A percentile compares a stretch with the other conserved stretches of the same genome.
Evolutionary conservation across 371 early-diverging fungal genomes (phyloP).

Genomic region (Nosema granulosis): DNA sequence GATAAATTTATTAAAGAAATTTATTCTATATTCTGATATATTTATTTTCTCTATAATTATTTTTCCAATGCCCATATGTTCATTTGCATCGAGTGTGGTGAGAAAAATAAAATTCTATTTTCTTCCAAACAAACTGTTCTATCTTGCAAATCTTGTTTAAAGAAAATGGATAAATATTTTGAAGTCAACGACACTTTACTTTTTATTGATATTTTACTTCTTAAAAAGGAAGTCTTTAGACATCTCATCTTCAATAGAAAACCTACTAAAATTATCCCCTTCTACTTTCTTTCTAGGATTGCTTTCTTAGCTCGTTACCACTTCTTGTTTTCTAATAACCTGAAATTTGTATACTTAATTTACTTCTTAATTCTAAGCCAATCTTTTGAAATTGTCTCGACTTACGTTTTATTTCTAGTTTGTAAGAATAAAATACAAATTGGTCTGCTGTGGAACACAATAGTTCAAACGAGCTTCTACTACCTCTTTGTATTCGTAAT

Average conservation of each 20-base stretch:
- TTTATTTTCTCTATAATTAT: not conserved
- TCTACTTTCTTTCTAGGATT: not conserved
- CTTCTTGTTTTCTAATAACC: not conserved
- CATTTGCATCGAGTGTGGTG: slow-evolving; percentile 34
- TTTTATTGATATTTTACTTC: slow-evolving; percentile 40
- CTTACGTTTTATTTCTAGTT: not conserved
- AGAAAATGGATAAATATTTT: slow-evolving; percentile 49
- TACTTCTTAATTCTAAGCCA: not conserved
- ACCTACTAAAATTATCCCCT: not conserved
- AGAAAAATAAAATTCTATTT: not conserved
- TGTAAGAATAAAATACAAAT: slow-evolving; percentile 5
- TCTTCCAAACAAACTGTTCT: not conserved
- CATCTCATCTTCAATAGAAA: slow-evolving; percentile 43
- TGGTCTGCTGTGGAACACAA: not conserved
- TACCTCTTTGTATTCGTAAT: slow-evolving; percentile 23
- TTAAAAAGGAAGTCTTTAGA: slow-evolving; percentile 46
- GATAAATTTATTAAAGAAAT: no score
- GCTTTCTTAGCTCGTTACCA: not conserved
- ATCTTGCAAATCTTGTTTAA: slow-evolving; percentile 26
- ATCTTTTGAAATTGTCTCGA: not conserved
- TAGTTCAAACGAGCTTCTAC: slow-evolving; percentile 38
- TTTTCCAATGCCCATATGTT: slow-evolving; percentile 2
- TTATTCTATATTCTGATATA: no score
- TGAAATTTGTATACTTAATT: not conserved
- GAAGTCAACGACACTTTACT: slow-evolving; percentile 32